phyloP scores from a whole-genome alignment of 352 stramenopile species.

The Pythium graminicola region DNA sequence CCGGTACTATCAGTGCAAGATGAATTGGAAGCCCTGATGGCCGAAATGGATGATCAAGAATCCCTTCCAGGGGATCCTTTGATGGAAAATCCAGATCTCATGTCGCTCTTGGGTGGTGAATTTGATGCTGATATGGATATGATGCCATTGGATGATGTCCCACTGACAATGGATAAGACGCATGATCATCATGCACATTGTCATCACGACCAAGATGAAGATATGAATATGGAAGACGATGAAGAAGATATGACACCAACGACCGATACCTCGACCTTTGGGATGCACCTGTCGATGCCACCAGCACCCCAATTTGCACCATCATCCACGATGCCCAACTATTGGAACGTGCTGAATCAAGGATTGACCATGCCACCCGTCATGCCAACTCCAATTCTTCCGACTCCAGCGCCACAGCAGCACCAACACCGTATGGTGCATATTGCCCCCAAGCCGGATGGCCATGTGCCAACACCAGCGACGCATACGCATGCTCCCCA shows the following conservation, averaged over 20 bases:
- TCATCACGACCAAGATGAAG: slow-evolving; percentile 2
- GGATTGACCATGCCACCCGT: slow-evolving; percentile 26
- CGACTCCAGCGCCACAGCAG: not conserved
- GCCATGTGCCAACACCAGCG: slow-evolving; percentile 11
- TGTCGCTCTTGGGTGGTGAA: slow-evolving; percentile 20
- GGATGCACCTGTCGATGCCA: slow-evolving; percentile 3
- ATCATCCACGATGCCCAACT: slow-evolving; percentile 72
- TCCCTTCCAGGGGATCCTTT: slow-evolving; percentile 1
- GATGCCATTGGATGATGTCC: slow-evolving; percentile 45
- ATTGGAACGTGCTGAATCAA: slow-evolving; percentile 83
- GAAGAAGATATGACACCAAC: not conserved
- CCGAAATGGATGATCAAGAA: slow-evolving; percentile 45
- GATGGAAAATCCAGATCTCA: slow-evolving; percentile 20
- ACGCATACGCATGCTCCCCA: slow-evolving; percentile 1
- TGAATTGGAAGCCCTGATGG: slow-evolving; percentile 74
- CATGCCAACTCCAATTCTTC: slow-evolving; percentile 8
- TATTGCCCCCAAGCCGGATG: slow-evolving; percentile 67
- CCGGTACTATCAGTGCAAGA: slow-evolving; percentile 42
- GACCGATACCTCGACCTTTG: not conserved
- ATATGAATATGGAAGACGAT: slow-evolving; percentile 17
- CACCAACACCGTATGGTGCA: slow-evolving; percentile 55
- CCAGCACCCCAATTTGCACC: slow-evolving; percentile 39
- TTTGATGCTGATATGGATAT: slow-evolving; percentile 60
- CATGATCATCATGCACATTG: not conserved
- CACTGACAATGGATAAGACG: not conserved